Conservation (phyloP, 1,284 basidiomycete genomes). For the Pulveroboletus sp. region DNA sequence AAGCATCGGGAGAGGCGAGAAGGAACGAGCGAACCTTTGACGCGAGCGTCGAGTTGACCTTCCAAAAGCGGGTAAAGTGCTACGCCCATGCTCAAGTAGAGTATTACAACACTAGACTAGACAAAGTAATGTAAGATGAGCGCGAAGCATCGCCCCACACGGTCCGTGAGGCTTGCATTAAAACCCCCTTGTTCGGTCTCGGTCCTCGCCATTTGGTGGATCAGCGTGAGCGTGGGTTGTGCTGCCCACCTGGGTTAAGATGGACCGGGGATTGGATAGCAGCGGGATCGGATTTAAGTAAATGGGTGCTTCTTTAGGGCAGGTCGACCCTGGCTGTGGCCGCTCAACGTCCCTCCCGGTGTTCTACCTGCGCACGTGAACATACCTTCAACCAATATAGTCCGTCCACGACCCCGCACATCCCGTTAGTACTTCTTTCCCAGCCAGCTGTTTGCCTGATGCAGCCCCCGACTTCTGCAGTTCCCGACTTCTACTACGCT, state of each 20-base stretch:
- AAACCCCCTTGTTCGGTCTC: constrained; percentile 62
- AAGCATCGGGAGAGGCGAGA: constrained; percentile 18
- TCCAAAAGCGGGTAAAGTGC: constrained; percentile 13
- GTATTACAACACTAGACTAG: background rate
- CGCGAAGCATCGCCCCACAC: constrained; percentile 34
- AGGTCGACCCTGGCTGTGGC: constrained; percentile 24
- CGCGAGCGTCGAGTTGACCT: background rate
- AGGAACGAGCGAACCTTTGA: too few relatives aligned
- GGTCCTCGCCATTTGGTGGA: constrained; percentile 76
- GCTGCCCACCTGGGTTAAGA: constrained; percentile 67
- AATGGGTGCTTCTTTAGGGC: constrained; percentile 39
- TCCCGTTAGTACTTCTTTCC: constrained; percentile 1
- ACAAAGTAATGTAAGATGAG: constrained; percentile 30
- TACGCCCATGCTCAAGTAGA: background rate
- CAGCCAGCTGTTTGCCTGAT: constrained; percentile 16
- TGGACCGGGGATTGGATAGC: constrained; percentile 42
- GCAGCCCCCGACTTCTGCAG: constrained; percentile 53
- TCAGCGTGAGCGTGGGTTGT: constrained; percentile 41
- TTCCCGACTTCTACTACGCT: constrained; percentile 70
- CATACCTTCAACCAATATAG: background rate
- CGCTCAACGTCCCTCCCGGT: too few relatives aligned
- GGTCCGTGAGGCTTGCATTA: constrained; percentile 59
- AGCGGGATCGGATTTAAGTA: background rate
- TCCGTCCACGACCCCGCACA: background rate
- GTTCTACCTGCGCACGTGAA: background rate